Evolutionary conservation across 352 stramenopile genomes (phyloP).

Genomic region (Pythium oligandrum): DNA sequence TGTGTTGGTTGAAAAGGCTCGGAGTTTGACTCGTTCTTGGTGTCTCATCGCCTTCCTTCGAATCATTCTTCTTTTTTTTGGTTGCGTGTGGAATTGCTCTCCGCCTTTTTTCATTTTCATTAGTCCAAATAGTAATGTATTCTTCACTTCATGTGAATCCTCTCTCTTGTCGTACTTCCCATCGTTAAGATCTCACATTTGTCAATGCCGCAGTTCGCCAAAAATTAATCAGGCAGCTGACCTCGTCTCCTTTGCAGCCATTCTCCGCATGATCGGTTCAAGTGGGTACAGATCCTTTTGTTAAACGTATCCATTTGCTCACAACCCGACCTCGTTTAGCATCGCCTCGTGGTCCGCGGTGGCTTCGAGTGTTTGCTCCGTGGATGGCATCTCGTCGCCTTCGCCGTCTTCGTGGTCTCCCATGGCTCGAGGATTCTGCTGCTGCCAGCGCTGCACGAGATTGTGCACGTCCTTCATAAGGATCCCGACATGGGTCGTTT

Average conservation of each 20-base stretch:
- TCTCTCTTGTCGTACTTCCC: background rate
- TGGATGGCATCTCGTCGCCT: background rate
- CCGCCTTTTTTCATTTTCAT: too few species aligned
- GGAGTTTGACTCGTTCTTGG: slow-evolving; percentile 11
- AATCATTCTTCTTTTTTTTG: slow-evolving; percentile 18
- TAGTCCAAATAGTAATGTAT: slow-evolving; percentile 27
- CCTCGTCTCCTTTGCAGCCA: too few species aligned
- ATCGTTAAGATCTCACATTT: background rate
- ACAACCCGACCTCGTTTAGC: too few species aligned
- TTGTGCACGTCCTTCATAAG: slow-evolving; percentile 85
- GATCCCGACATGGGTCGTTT: slow-evolving; percentile 41
- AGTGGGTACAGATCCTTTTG: too few species aligned
- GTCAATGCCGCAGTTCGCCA: too few species aligned
- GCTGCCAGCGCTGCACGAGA: slow-evolving; percentile 66
- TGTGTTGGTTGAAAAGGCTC: too few species aligned
- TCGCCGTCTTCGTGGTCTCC: too few species aligned
- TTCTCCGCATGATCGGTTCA: too few species aligned
- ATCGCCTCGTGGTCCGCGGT: background rate
- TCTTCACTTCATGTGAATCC: slow-evolving; percentile 18
- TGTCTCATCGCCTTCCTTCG: slow-evolving; percentile 16
- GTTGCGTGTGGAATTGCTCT: background rate
- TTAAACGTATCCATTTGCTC: too few species aligned
- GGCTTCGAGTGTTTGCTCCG: background rate
- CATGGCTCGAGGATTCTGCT: slow-evolving; percentile 8
- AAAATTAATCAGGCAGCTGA: too few species aligned